Base-by-base conservation (phyloP, 2,329 filamentous ascomycete genomes). In the Aspergillus costaricaensis region DNA sequence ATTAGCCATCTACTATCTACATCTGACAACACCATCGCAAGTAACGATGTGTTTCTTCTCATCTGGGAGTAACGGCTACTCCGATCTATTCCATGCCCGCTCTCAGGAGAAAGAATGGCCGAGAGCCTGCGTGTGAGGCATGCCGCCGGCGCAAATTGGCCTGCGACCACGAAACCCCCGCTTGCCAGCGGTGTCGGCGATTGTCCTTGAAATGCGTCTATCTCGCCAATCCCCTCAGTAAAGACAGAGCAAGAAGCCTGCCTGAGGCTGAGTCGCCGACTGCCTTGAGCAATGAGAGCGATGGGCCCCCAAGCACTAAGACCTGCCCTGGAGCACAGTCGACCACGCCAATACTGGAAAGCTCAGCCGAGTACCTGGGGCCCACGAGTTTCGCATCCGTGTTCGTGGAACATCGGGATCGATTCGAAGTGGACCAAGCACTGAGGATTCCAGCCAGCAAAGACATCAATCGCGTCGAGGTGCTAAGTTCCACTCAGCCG, bases 331-430 rank as follows among this genome's bases (percentile, higher is more conserved):
- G 52, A 39, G 52, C 52, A 14, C 23, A 55, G 30, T 55, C 39
- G 0, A 55, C 48, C 25, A 58, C 56, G 25, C 47, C 56, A 4
- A 44, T 58, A n/a, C 10, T 58, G 4, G 56, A 52, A 19, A 43
- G 39, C 27, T 52, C 56, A 3, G 48, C 56, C n/a, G 47, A 58
- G 36, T 58, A 58, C 39, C 56, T 58, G 3, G 56, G 56, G 5
- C 56, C 56, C 6, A 50, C 48, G 48, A 58, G 48, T 48, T 58
- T 58, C 30, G n/a, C 48, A 21, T 58, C 48, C 8, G 56, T 52
- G 4, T 58, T 58, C 12, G 49, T 52, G n/a, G 48, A 58, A 25
- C 56, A 58, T n/a, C 17, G 56, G 2, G 56, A 58, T 9, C 48
- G 49, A 9, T 58, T 58, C 19, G 48, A 53, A 17, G 48, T 58